Evolutionary conservation across 169 alveolate genomes (phyloP).

Genomic region (Cryptosporidium viatorum): DNA sequence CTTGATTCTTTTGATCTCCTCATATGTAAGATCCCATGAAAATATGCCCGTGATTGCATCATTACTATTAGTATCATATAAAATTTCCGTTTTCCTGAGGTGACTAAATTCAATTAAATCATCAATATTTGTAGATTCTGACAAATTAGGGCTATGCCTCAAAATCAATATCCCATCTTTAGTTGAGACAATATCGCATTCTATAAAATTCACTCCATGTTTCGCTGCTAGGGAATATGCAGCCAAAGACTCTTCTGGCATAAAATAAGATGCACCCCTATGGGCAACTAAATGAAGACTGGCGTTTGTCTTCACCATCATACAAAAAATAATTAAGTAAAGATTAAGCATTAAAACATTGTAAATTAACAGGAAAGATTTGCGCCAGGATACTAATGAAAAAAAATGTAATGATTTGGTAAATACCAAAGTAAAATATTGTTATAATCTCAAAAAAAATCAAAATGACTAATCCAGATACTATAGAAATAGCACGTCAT

Average conservation of each 20-base stretch:
- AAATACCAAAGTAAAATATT: too few relatives aligned
- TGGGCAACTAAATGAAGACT: conserved; percentile 77
- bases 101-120: conserved; percentile 71
- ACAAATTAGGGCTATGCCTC: conserved; percentile 81
- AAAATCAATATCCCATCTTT: conserved; percentile 79
- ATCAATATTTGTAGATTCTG: conserved; percentile 81
- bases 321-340: not conserved
- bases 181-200: conserved; percentile 81
- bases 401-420: not conserved
- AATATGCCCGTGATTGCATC: conserved; percentile 77
- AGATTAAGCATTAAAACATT: not conserved
- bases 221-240: conserved; percentile 79
- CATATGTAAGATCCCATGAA: conserved; percentile 79
- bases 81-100: conserved; percentile 42
- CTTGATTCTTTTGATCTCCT: conserved; percentile 77
- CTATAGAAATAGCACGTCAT: not conserved
- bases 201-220: conserved; percentile 82
- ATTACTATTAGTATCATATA: conserved; percentile 24
- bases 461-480: not conserved
- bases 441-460: not conserved
- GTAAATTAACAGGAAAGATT: not conserved
- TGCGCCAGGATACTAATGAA: not conserved
- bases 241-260: conserved; percentile 82
- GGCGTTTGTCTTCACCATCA: not conserved
- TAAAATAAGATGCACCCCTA: conserved; percentile 81